These are phyloP conservation scores for Physcia stellaris DNA, from an alignment of 495 filamentous ascomycete species.

Conservation along the genomic window DNA sequence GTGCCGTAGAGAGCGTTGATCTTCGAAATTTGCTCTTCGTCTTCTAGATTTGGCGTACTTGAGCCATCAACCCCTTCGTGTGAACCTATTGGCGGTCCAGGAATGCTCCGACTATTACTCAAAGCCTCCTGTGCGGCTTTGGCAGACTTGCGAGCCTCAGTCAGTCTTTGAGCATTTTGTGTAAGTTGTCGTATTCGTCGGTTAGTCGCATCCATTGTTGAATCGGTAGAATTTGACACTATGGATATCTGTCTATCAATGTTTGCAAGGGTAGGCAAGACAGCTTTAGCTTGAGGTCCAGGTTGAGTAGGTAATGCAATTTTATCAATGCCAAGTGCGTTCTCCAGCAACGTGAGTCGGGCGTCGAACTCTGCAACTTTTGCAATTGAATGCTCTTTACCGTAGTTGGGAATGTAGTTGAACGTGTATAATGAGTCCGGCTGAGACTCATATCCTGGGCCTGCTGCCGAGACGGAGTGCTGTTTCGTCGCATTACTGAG, in stretches of 20 bases:
- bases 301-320: slow-evolving; percentile 46
- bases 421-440: slow-evolving; percentile 33
- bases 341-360: slow-evolving; percentile 65
- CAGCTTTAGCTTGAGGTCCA: slow-evolving; percentile 41
- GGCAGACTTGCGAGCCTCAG: slow-evolving; percentile 57
- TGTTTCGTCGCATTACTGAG: slow-evolving; percentile 13
- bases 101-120: slow-evolving; percentile 14
- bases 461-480: slow-evolving; percentile 7
- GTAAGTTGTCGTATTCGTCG: slow-evolving; percentile 23
- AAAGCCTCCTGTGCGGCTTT: slow-evolving; percentile 49
- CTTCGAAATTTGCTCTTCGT: slow-evolving; percentile 57
- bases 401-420: slow-evolving; percentile 40
- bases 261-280: slow-evolving; percentile 67
- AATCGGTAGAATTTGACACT: slow-evolving; percentile 46
- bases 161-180: slow-evolving; percentile 65
- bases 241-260: slow-evolving; percentile 61
- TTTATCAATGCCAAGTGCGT: slow-evolving; percentile 61
- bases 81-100: not conserved
- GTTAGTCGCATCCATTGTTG: slow-evolving; percentile 24
- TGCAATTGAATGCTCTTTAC: slow-evolving; percentile 52
- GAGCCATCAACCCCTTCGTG: not conserved
- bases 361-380: slow-evolving; percentile 81
- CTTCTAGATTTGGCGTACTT: slow-evolving; percentile 4
- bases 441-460: slow-evolving; percentile 4
- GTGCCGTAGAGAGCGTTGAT: slow-evolving; percentile 87